phyloP scores from a whole-genome alignment of 164 flowering plant genomes.

The Stephania cephalantha region DNA sequence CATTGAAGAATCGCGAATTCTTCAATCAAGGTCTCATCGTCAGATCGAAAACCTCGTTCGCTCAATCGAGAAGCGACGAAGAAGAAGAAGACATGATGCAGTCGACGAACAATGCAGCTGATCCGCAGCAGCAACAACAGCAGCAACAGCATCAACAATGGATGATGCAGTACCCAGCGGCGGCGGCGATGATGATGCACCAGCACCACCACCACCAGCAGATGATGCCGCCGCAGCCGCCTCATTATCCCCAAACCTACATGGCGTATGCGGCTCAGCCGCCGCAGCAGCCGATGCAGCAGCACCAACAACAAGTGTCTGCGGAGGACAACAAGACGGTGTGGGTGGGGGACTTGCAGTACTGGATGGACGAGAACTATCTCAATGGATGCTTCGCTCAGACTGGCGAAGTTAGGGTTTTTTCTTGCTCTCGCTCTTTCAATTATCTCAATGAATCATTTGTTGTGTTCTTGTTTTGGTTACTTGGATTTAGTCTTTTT shows the following conservation, averaged over 20 bases:
- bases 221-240: constrained; percentile 59
- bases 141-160: constrained; percentile 27
- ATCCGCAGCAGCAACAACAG: constrained; percentile 26
- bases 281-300: constrained; percentile 24
- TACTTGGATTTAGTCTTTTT: not conserved
- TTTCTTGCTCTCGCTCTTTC: not conserved
- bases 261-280: constrained; percentile 31
- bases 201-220: constrained; percentile 56
- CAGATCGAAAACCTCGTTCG: not conserved
- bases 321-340: constrained; percentile 59
- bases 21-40: not conserved
- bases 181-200: constrained; percentile 72
- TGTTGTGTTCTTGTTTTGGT: not conserved
- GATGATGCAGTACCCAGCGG: constrained; percentile 78
- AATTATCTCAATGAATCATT: not conserved
- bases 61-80: not conserved
- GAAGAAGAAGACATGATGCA: constrained; percentile 31
- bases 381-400: constrained; percentile 63
- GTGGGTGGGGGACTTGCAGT: constrained; percentile 84
- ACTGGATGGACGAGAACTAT: constrained; percentile 94
- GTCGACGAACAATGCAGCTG: constrained; percentile 36
- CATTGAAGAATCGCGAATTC: not conserved
- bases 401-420: constrained; percentile 52
- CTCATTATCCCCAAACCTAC: constrained; percentile 38
- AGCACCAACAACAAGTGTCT: constrained; percentile 20